phyloP scores from a whole-genome alignment of 768 basidiomycete genomes.

The Suillus bovinus region DNA sequence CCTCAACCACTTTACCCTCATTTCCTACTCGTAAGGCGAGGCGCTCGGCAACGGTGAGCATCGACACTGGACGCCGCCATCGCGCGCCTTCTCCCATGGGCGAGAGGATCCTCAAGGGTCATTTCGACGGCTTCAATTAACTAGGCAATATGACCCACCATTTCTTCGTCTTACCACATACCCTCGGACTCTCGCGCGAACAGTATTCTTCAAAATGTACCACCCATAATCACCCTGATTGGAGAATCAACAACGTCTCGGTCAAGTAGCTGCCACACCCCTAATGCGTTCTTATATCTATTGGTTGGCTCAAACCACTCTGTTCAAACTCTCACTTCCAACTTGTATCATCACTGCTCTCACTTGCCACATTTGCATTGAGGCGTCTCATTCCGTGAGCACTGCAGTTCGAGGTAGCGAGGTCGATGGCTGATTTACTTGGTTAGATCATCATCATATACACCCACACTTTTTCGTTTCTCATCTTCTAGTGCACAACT shows the following conservation, averaged over 20 bases:
- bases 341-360: conserved; percentile 1
- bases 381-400: conserved; percentile 2
- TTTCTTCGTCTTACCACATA: not conserved
- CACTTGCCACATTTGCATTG: not conserved
- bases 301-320: conserved; percentile 1
- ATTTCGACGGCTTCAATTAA: conserved; percentile 89
- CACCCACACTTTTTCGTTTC: not conserved
- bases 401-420: not conserved
- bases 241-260: not conserved
- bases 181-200: not conserved
- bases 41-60: conserved; percentile 59
- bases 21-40: conserved; percentile 38
- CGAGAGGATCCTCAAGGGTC: conserved; percentile 87
- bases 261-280: not conserved
- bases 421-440: not conserved
- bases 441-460: conserved; percentile 1
- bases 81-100: conserved; percentile 88
- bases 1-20: conserved; percentile 21
- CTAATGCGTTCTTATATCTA: conserved; percentile 7
- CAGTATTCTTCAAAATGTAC: not conserved
- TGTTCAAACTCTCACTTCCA: not conserved
- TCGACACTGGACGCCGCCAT: conserved; percentile 48
- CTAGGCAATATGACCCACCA: not conserved
- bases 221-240: not conserved
- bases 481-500: not conserved